A percentile compares a stretch with the other conserved stretches of the same genome.
Evolutionary conservation across 106 monocot species (phyloP).

Genomic region (Amphibolis antarctica): DNA sequence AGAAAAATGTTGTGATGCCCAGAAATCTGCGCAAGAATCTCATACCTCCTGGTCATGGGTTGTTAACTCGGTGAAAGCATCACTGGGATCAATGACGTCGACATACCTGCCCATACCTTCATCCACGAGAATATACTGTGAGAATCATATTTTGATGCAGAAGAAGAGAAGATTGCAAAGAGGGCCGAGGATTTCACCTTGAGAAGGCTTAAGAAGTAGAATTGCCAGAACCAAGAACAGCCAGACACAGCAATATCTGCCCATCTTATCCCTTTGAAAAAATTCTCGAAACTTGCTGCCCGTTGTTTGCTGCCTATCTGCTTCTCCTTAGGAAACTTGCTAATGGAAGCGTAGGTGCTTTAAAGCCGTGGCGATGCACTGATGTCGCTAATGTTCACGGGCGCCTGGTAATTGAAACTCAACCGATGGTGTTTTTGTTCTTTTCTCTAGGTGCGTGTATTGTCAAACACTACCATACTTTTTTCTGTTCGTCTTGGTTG

Average conservation of each 20-base stretch:
- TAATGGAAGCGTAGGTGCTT: no score
- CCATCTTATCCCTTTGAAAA: neutral
- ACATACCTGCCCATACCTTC: neutral
- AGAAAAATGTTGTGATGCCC: neutral
- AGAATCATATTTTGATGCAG: neutral
- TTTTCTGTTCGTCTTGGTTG: no score
- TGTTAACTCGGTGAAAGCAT: neutral
- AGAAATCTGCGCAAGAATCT: neutral
- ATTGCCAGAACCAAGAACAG: neutral
- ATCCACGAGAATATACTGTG: neutral
- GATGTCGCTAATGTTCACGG: no score
- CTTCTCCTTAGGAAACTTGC: neutral
- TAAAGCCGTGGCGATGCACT: no score
- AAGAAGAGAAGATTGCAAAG: neutral
- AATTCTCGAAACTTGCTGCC: neutral
- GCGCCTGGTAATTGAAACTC: no score
- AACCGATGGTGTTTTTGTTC: no score
- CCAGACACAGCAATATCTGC: neutral
- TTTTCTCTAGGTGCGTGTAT: no score
- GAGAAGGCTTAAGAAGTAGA: neutral
- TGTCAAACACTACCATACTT: no score
- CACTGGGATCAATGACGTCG: neutral
- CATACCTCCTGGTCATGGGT: neutral
- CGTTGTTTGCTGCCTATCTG: neutral
- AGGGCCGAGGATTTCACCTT: neutral